Evolutionary conservation across 768 basidiomycete genomes (phyloP), one percentile per base, ranked within the genome.

Genomic region (Mycena vulgaris): DNA sequence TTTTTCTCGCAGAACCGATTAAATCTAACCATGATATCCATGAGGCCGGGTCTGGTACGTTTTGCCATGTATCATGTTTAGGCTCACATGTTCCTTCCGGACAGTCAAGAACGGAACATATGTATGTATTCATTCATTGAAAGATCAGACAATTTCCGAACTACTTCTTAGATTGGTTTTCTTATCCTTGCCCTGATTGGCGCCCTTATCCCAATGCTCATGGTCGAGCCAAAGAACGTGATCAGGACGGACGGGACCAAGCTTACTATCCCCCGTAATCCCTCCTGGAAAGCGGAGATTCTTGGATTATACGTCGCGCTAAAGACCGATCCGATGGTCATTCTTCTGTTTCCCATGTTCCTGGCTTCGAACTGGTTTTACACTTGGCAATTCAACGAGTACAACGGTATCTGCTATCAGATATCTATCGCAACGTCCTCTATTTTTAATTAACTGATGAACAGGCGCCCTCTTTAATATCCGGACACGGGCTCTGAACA

Each of bases 311-410:
- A 87, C 81, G 72, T 91, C 52, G 88, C 92, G 2, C 82, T 96
- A 49, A 86, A 82, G 63, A 90, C 87, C 16, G 94, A 95, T 75
- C 93, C 92, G 0, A 83, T 86, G 80, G 89, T 96, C 74, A 68
- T 94, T 19, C 81, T 94, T 5, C 85, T 95, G 23, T 93, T 95
- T 83, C 94, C 94, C 16, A 93, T 95, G 91, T 95, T 95, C 80
- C 89, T 94, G 62, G 89, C 92, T 9, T 92, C 90, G 45, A 95
- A 95, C 78, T 95, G 92, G 88, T 94, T 94, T 81, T 94, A 94
- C 77, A 92, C 93, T 3, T 95, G 92, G 92, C 93, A 95, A 80
- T 92, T 92, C 80, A 94, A 92, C 70, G 92, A 89, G 57, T 95
- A 86, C 80, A 96, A 95, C 74, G 89, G 84, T n/a, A n/a, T 70